These are phyloP conservation scores for Solanum arcanum DNA, from an alignment of 257 asterid genomes.

Conservation along the genomic window DNA sequence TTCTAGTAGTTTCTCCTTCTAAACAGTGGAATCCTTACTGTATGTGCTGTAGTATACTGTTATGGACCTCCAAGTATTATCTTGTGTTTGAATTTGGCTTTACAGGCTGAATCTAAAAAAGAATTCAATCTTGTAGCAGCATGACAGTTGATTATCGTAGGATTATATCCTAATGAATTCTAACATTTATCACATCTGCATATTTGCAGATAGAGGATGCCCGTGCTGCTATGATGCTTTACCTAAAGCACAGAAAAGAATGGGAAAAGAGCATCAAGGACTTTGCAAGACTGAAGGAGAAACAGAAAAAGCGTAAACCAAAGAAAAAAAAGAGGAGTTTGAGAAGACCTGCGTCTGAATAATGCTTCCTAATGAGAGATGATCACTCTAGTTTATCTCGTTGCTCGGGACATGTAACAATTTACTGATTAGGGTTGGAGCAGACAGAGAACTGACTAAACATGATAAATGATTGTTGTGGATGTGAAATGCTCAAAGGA, in stretches of 20 bases:
- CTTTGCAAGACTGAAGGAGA: constrained; percentile 40
- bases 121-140: not conserved
- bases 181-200: not conserved
- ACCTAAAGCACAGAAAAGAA: constrained; percentile 44
- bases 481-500: not conserved
- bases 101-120: not conserved
- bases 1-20: not conserved
- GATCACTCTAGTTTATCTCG: not conserved
- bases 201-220: constrained; percentile 68
- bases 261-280: constrained; percentile 78
- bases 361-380: not conserved
- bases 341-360: constrained; percentile 5
- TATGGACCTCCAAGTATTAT: not conserved
- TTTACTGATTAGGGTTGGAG: not conserved
- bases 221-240: constrained; percentile 88
- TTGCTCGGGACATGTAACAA: not conserved
- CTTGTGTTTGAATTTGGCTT: not conserved
- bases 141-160: not conserved
- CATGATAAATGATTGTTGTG: not conserved
- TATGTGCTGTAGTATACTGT: not conserved
- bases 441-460: not conserved
- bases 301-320: constrained; percentile 43
- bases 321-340: constrained; percentile 22
- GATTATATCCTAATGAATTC: not conserved
- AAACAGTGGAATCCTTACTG: not conserved